phyloP scores from a whole-genome alignment of 2,329 filamentous ascomycete genomes.

The Juglanconis juglandina region DNA sequence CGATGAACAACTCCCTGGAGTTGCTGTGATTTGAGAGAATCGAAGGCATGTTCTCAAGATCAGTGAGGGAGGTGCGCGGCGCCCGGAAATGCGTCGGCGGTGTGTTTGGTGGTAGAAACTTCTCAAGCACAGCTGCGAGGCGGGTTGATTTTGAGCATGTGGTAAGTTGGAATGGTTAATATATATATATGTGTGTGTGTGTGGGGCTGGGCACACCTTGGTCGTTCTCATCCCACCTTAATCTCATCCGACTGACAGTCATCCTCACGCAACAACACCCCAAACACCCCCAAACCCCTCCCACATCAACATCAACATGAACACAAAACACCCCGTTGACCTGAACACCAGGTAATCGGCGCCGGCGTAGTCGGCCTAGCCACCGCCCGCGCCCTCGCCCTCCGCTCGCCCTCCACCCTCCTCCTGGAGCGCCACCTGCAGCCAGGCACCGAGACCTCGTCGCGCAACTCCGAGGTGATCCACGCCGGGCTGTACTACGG shows the following conservation, averaged over 20 bases:
- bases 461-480: constrained; percentile 92
- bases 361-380: constrained; percentile 74
- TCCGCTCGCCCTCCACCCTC: constrained; percentile 61
- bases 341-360: constrained; percentile 46
- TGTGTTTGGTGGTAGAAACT: constrained; percentile 19
- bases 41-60: constrained; percentile 12
- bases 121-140: constrained; percentile 33
- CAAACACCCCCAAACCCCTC: neutral
- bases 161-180: constrained; percentile 28
- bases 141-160: constrained; percentile 44
- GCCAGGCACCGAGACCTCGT: constrained; percentile 81
- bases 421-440: constrained; percentile 75
- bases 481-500: constrained; percentile 95
- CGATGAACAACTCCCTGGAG: too few relatives aligned
- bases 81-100: neutral
- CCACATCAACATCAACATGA: neutral
- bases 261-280: too few relatives aligned
- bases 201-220: too few relatives aligned
- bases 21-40: neutral
- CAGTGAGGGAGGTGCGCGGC: neutral
- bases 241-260: too few relatives aligned
- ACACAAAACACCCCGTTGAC: neutral
- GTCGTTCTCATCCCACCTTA: too few relatives aligned
- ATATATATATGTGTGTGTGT: too few relatives aligned
- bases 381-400: constrained; percentile 66